Percentiles rank a stretch among this genome's conserved stretches.
Evolutionary conservation across 1,284 basidiomycete genomes (phyloP).

Genomic region (Austropuccinia psidii): DNA sequence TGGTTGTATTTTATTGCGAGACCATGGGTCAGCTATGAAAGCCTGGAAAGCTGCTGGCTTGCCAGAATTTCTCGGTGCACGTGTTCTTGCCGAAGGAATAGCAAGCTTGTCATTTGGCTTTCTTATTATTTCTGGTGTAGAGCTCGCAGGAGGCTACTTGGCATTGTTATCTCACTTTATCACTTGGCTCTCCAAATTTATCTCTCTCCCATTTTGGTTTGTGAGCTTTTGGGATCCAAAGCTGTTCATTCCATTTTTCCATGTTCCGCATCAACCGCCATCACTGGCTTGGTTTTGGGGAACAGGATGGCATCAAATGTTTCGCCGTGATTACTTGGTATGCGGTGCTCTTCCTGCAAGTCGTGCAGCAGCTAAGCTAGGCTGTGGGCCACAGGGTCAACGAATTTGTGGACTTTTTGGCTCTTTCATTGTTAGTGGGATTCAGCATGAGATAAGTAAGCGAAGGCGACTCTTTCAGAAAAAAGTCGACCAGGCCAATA

Average conservation of each 20-base stretch:
- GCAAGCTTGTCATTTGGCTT: background rate
- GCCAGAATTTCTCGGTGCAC: background rate
- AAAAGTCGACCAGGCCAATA: too few relatives aligned
- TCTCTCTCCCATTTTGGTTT: background rate
- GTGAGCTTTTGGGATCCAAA: slow-evolving; percentile 6
- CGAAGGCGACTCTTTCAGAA: too few relatives aligned
- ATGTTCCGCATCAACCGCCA: slow-evolving; percentile 51
- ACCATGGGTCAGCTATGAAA: slow-evolving; percentile 12
- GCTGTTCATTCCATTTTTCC: slow-evolving; percentile 48
- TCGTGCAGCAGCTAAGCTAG: background rate
- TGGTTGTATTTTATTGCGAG: background rate
- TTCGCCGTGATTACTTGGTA: slow-evolving; percentile 20
- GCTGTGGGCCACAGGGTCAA: slow-evolving; percentile 5
- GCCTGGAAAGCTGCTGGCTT: background rate
- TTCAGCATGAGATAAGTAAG: slow-evolving; percentile 29
- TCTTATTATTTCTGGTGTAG: background rate
- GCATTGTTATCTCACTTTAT: background rate
- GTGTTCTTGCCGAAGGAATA: slow-evolving; percentile 7
- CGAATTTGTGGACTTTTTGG: slow-evolving; percentile 16
- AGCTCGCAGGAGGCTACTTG: background rate
- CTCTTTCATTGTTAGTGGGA: slow-evolving; percentile 20
- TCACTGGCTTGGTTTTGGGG: slow-evolving; percentile 50
- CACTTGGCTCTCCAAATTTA: background rate
- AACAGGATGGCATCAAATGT: slow-evolving; percentile 28
- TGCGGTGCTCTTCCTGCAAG: slow-evolving; percentile 24